Percentiles rank a stretch among this genome's conserved stretches.
phyloP scores from a whole-genome alignment of 441 rosid genomes.

The Euphorbia schlechtendalii region DNA sequence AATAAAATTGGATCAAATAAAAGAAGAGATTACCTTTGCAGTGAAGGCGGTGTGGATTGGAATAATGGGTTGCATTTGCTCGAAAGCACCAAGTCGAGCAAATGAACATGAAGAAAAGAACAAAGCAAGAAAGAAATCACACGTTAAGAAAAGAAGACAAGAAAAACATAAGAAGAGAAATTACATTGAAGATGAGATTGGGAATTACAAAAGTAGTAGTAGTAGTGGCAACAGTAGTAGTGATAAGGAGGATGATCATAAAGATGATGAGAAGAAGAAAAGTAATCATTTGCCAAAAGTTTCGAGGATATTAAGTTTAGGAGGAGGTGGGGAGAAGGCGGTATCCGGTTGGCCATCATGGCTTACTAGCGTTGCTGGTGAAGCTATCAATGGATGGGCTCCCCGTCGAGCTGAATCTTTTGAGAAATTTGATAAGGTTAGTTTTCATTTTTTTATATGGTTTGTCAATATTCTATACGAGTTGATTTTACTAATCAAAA shows the following conservation, averaged over 20 bases:
- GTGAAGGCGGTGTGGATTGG: slow-evolving; percentile 29
- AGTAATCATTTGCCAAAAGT: slow-evolving; percentile 20
- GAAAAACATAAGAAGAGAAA: not conserved
- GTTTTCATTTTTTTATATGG: not conserved
- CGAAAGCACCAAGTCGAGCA: slow-evolving; percentile 53
- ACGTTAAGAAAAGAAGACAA: slow-evolving; percentile 16
- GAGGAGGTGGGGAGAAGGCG: slow-evolving; percentile 50
- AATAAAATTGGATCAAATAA: slow-evolving; percentile 4
- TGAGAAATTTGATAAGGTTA: slow-evolving; percentile 86
- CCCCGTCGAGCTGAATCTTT: slow-evolving; percentile 85
- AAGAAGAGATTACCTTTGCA: slow-evolving; percentile 5
- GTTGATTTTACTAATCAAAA: too few relatives aligned
- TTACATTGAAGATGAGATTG: not conserved
- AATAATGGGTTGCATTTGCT: slow-evolving; percentile 87
- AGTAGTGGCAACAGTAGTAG: too few relatives aligned
- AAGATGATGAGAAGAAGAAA: slow-evolving; percentile 37
- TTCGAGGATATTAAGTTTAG: slow-evolving; percentile 37
- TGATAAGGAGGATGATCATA: slow-evolving; percentile 19
- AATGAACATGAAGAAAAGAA: slow-evolving; percentile 13
- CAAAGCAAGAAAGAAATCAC: slow-evolving; percentile 19
- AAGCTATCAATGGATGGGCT: slow-evolving; percentile 89
- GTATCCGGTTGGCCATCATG: slow-evolving; percentile 97
- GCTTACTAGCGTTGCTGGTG: slow-evolving; percentile 83
- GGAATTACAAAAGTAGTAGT: not conserved
- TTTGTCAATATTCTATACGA: too few relatives aligned